Conservation (phyloP, 257 asterid species). For the Leptodermis oblonga region DNA sequence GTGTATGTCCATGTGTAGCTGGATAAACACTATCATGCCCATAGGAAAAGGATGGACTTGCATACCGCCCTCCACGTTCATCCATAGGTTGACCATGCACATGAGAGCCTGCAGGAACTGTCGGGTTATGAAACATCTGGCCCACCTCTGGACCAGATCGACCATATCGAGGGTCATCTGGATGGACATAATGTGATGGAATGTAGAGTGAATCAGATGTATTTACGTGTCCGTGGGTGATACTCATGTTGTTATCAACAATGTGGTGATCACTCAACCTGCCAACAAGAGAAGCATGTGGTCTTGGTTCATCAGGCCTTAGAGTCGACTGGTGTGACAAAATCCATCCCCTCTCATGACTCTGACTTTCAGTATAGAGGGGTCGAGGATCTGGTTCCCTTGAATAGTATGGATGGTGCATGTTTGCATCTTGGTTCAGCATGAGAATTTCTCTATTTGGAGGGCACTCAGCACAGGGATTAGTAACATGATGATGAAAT, state of each 20-base stretch:
- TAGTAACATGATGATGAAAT: conserved; percentile 50
- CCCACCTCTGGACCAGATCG: conserved; percentile 57
- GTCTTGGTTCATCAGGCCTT: conserved; percentile 57
- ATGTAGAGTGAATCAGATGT: conserved; percentile 49
- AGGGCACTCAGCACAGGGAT: conserved; percentile 65
- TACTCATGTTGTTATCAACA: conserved; percentile 49
- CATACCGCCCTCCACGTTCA: conserved; percentile 59
- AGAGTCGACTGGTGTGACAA: conserved; percentile 57
- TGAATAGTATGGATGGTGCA: conserved; percentile 51
- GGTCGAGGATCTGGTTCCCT: conserved; percentile 70
- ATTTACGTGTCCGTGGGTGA: conserved; percentile 49
- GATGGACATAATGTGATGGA: conserved; percentile 57
- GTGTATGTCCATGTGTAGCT: conserved; percentile 58
- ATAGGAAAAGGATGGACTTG: conserved; percentile 49
- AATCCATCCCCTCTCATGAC: conserved; percentile 68
- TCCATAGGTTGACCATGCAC: conserved; percentile 51
- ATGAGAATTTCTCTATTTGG: conserved; percentile 60
- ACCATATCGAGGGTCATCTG: conserved; percentile 53
- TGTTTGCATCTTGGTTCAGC: conserved; percentile 49
- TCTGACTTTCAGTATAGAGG: conserved; percentile 43
- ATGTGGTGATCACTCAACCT: conserved; percentile 51
- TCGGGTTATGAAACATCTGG: conserved; percentile 64
- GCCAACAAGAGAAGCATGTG: conserved; percentile 51
- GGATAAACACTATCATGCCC: conserved; percentile 61
- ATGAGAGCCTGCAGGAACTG: conserved; percentile 49